A percentile compares a stretch with the other conserved stretches of the same genome.
phyloP scores from a whole-genome alignment of 2,329 filamentous ascomycete species.

The Xylaria sp. region DNA sequence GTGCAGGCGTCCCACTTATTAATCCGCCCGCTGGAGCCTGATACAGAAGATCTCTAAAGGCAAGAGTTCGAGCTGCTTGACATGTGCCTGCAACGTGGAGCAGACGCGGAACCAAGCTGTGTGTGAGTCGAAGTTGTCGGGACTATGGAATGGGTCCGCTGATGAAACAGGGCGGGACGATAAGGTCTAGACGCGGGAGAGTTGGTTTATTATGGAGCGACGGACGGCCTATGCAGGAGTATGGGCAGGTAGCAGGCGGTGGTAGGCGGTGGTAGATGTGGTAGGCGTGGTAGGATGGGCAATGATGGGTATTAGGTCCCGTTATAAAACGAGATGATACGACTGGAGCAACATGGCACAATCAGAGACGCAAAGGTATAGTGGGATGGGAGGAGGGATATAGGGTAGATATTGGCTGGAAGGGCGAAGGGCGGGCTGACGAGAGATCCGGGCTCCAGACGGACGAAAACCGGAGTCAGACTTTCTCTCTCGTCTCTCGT shows the following conservation, averaged over 20 bases:
- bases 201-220: constrained; percentile 19
- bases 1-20: constrained; percentile 26
- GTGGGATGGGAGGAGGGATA: constrained; percentile 25
- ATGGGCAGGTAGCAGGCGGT: not conserved
- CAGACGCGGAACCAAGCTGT: constrained; percentile 24
- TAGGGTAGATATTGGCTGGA: constrained; percentile 23
- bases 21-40: constrained; percentile 35
- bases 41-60: constrained; percentile 30
- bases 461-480: constrained; percentile 11
- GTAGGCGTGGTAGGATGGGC: not conserved
- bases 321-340: constrained; percentile 32
- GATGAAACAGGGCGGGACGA: constrained; percentile 21
- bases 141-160: constrained; percentile 24
- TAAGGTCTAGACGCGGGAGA: constrained; percentile 17
- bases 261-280: too few relatives aligned
- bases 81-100: constrained; percentile 29
- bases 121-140: constrained; percentile 17
- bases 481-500: too few relatives aligned
- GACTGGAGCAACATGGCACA: constrained; percentile 38
- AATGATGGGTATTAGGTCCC: constrained; percentile 27
- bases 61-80: constrained; percentile 29
- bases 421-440: constrained; percentile 27
- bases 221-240: constrained; percentile 24
- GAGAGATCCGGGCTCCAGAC: constrained; percentile 9
- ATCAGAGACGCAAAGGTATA: constrained; percentile 27